Percentiles rank a stretch among this genome's conserved stretches.
These are phyloP conservation scores for Aquilaria sinensis DNA, from an alignment of 345 rosid genomes.

Conservation along the genomic window DNA sequence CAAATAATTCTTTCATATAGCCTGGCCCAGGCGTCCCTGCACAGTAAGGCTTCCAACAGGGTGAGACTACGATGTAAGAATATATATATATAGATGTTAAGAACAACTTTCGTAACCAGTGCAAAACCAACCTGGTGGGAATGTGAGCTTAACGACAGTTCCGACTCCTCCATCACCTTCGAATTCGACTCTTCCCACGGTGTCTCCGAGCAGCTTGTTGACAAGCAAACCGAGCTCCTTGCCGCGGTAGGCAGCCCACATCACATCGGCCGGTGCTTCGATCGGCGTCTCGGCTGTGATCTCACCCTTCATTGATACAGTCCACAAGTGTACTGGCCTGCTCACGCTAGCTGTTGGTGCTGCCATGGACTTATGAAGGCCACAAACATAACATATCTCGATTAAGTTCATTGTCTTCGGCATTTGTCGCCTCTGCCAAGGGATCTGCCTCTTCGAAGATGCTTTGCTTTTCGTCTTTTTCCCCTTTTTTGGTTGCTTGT, in stretches of 20 bases:
- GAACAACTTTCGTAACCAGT: too few relatives aligned
- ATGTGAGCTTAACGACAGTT: slow-evolving; percentile 21
- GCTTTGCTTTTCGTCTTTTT: too few relatives aligned
- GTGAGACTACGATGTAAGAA: too few relatives aligned
- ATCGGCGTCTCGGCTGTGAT: neutral
- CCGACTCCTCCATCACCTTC: slow-evolving; percentile 39
- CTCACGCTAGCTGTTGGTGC: too few relatives aligned
- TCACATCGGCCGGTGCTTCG: slow-evolving; percentile 12
- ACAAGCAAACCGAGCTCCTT: slow-evolving; percentile 20
- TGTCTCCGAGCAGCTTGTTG: slow-evolving; percentile 8
- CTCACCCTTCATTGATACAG: slow-evolving; percentile 1
- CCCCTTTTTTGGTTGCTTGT: too few relatives aligned
- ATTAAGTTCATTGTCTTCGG: too few relatives aligned
- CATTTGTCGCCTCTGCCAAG: too few relatives aligned
- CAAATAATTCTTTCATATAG: slow-evolving; percentile 24
- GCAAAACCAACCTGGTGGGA: slow-evolving; percentile 19
- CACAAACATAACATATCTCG: too few relatives aligned
- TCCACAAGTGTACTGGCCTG: too few relatives aligned
- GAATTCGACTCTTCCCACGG: slow-evolving; percentile 15
- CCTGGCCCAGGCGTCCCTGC: slow-evolving; percentile 26
- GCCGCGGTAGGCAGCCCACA: slow-evolving; percentile 23
- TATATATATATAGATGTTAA: too few relatives aligned
- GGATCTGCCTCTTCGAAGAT: too few relatives aligned
- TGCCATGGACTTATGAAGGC: too few relatives aligned
- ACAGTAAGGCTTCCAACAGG: neutral